phyloP scores from a whole-genome alignment of 2,329 filamentous ascomycete genomes.

The Botryotinia globosa region DNA sequence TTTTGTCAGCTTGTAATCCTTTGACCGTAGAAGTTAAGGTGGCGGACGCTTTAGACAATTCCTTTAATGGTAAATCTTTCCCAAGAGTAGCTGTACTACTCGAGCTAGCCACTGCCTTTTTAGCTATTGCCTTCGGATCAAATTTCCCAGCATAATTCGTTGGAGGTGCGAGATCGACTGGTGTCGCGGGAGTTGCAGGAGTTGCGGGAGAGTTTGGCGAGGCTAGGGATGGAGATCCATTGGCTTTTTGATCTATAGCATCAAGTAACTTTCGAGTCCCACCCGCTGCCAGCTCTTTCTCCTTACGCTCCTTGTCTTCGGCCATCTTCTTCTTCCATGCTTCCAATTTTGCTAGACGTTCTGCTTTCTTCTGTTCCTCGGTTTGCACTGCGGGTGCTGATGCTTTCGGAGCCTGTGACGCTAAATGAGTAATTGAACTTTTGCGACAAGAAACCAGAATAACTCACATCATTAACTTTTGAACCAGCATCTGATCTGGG shows the following conservation, averaged over 20 bases:
- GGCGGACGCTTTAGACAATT: slow-evolving; percentile 45
- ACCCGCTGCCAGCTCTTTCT: slow-evolving; percentile 63
- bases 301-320: slow-evolving; percentile 70
- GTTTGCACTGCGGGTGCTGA: slow-evolving; percentile 52
- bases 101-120: slow-evolving; percentile 65
- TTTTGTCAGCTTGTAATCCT: slow-evolving; percentile 44
- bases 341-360: slow-evolving; percentile 76
- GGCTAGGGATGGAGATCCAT: slow-evolving; percentile 40
- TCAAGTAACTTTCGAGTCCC: slow-evolving; percentile 66
- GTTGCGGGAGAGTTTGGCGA: slow-evolving; percentile 54
- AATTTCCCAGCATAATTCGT: slow-evolving; percentile 73
- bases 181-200: slow-evolving; percentile 44
- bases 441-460: background rate
- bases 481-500: slow-evolving; percentile 47
- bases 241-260: slow-evolving; percentile 70
- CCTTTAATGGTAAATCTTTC: slow-evolving; percentile 52
- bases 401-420: slow-evolving; percentile 52
- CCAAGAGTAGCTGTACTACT: slow-evolving; percentile 55
- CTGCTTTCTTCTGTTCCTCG: slow-evolving; percentile 75
- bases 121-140: slow-evolving; percentile 80
- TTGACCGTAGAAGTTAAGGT: slow-evolving; percentile 43
- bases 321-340: slow-evolving; percentile 89
- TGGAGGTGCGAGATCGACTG: slow-evolving; percentile 51
- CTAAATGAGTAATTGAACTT: slow-evolving; percentile 23
- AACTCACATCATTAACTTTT: slow-evolving; percentile 57